These are phyloP conservation scores for Reutealis trisperma DNA, from an alignment of 345 rosid species.

Conservation along the genomic window DNA sequence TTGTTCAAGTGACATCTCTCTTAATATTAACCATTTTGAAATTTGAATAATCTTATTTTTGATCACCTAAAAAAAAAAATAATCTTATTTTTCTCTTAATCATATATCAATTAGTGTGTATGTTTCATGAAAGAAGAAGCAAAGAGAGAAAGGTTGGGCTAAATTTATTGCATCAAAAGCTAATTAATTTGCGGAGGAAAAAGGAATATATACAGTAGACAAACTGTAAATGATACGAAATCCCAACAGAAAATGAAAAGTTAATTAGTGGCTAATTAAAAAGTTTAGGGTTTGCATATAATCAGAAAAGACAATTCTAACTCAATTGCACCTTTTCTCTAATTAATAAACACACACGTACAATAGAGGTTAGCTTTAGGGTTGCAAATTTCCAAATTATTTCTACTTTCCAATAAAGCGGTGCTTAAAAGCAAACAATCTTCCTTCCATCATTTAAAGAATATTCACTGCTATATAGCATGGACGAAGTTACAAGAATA, in stretches of 20 bases:
- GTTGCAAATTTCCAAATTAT: slow-evolving; percentile 5
- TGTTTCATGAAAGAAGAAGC: too few relatives aligned
- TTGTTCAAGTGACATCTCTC: too few relatives aligned
- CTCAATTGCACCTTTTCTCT: neutral
- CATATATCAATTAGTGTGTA: too few relatives aligned
- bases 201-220: too few relatives aligned
- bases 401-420: slow-evolving; percentile 15
- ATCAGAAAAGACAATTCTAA: neutral
- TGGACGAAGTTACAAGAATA: neutral
- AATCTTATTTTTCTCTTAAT: too few relatives aligned
- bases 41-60: too few relatives aligned
- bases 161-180: too few relatives aligned
- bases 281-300: neutral
- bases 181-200: too few relatives aligned
- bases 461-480: slow-evolving; percentile 23
- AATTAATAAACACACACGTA: neutral
- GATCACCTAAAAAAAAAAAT: too few relatives aligned
- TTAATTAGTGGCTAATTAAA: neutral
- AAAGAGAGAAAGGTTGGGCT: too few relatives aligned
- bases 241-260: neutral
- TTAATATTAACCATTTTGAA: too few relatives aligned
- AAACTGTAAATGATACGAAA: neutral
- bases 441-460: slow-evolving; percentile 4
- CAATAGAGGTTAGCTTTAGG: neutral
- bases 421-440: slow-evolving; percentile 15